These are phyloP conservation scores for Aspergillus thermomutatus DNA, from an alignment of 2,329 filamentous ascomycete genomes.

Conservation along the genomic window DNA sequence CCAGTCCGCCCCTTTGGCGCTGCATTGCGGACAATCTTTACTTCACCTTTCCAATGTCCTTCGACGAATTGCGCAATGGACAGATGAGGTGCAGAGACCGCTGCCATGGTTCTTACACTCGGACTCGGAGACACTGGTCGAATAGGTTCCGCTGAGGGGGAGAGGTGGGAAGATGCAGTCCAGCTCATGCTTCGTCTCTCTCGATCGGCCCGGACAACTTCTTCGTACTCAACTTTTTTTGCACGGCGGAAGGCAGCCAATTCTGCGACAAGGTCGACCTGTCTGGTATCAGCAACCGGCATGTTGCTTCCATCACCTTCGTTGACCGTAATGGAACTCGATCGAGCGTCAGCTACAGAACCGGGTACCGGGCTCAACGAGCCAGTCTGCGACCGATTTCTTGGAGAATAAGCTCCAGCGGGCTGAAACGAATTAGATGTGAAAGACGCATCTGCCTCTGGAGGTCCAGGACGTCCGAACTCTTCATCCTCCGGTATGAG, in stretches of 20 bases:
- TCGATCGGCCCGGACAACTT: constrained; percentile 24
- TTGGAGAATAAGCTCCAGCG: background rate
- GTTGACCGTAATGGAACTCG: background rate
- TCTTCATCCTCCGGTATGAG: constrained; percentile 35
- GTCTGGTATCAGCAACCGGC: constrained; percentile 12
- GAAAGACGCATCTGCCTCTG: constrained; percentile 11
- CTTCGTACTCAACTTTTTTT: constrained; percentile 50
- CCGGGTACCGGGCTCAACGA: constrained; percentile 1
- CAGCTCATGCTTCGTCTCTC: constrained; percentile 25
- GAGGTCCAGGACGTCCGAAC: constrained; percentile 12
- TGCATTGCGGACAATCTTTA: constrained; percentile 53
- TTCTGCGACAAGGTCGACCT: constrained; percentile 52
- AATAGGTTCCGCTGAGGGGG: constrained; percentile 6
- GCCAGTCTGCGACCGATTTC: background rate
- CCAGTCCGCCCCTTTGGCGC: constrained; percentile 39
- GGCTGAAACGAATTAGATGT: constrained; percentile 10
- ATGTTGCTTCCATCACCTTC: background rate
- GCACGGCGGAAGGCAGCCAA: constrained; percentile 53
- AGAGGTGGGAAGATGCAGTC: constrained; percentile 13
- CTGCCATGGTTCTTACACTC: constrained; percentile 5
- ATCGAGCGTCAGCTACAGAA: background rate
- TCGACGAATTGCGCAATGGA: constrained; percentile 45
- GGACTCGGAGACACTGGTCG: constrained; percentile 13
- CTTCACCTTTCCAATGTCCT: constrained; percentile 58
- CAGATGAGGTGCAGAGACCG: constrained; percentile 17